Percentiles rank a stretch among this genome's conserved stretches.
These are phyloP conservation scores for Apiospora koreana DNA, from an alignment of 2,329 filamentous ascomycete genomes.

Conservation along the genomic window DNA sequence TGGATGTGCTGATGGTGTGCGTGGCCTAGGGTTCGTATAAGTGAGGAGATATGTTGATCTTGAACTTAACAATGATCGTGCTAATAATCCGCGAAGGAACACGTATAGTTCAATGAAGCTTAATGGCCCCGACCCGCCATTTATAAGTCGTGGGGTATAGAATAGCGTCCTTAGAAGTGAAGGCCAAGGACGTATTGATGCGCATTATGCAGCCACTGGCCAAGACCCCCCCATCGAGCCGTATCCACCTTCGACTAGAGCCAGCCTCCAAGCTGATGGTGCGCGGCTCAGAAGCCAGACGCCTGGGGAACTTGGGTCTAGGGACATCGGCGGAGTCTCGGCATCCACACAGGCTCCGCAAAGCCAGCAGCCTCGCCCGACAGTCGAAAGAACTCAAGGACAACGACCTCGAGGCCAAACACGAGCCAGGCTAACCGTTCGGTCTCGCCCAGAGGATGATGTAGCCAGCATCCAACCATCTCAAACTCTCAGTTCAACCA, in stretches of 20 bases:
- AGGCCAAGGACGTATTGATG: background rate
- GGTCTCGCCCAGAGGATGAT: background rate
- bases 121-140: background rate
- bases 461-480: background rate
- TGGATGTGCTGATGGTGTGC: too few species aligned
- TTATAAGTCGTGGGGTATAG: background rate
- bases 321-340: background rate
- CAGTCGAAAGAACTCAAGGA: background rate
- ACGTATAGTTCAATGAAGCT: background rate
- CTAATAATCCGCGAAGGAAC: background rate
- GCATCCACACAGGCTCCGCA: background rate
- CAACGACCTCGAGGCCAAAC: background rate
- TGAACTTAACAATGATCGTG: background rate
- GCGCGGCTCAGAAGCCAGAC: background rate
- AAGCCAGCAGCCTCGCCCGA: background rate
- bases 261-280: background rate
- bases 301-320: background rate
- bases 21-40: too few species aligned
- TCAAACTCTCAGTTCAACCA: background rate
- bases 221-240: background rate
- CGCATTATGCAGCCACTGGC: background rate
- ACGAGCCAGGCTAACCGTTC: background rate
- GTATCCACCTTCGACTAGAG: background rate
- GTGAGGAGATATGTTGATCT: background rate
- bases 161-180: background rate